A percentile compares a stretch with the other conserved stretches of the same genome.
Conservation (phyloP, 179 eudicot species). For the Beta corolliflora region DNA sequence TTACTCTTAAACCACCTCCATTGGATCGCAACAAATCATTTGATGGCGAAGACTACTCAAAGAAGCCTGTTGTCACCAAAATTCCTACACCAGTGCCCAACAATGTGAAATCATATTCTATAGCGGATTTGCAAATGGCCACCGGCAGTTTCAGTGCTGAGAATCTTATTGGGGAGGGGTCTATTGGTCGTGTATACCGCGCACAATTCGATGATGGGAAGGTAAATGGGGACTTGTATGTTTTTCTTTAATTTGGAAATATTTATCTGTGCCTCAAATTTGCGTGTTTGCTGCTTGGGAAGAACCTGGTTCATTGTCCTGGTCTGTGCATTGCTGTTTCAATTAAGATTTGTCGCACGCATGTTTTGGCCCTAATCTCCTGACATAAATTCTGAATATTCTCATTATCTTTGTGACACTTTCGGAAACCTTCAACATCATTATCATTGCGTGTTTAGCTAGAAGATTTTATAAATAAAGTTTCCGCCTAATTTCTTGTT, state of each 20-base stretch:
- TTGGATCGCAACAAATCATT: slow-evolving; percentile 75
- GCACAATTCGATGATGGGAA: slow-evolving; percentile 83
- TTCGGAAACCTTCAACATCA: neutral
- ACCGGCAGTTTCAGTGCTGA: slow-evolving; percentile 84
- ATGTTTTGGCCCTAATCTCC: no score
- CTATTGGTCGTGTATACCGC: slow-evolving; percentile 87
- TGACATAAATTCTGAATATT: neutral
- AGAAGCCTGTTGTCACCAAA: slow-evolving; percentile 52
- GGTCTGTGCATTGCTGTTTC: no score
- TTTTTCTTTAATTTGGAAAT: no score
- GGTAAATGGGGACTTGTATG: slow-evolving; percentile 38
- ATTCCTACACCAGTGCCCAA: slow-evolving; percentile 52
- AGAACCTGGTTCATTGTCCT: neutral
- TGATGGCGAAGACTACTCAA: slow-evolving; percentile 65
- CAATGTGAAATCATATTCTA: slow-evolving; percentile 69
- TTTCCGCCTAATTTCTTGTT: slow-evolving; percentile 17
- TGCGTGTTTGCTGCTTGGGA: neutral
- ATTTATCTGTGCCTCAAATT: neutral
- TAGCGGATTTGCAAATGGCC: slow-evolving; percentile 93
- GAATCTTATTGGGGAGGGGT: slow-evolving; percentile 86
- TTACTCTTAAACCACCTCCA: slow-evolving; percentile 85
- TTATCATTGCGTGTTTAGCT: neutral
- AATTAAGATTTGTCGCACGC: no score
- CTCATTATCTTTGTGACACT: neutral
- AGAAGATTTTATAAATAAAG: slow-evolving; percentile 1